Evolutionary conservation across 768 basidiomycete genomes (phyloP), one percentile per base, ranked within the genome.

Genomic region (Collybia nuda): DNA sequence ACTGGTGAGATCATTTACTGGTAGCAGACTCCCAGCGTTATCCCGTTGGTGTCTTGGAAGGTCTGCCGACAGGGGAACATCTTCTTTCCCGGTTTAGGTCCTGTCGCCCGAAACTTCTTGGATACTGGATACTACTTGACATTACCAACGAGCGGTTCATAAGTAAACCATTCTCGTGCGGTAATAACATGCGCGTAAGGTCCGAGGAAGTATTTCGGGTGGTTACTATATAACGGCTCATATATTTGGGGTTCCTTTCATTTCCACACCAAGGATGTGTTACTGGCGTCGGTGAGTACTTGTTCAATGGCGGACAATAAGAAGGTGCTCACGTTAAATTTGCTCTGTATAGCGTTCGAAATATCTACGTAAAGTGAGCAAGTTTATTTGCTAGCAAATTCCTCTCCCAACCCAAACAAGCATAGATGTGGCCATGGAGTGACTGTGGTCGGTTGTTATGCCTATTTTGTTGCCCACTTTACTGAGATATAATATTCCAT

Each of bases 371-470:
- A 62, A 65, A 48, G 82, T 82, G 61, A 64, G 75, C 64, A 28
- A 18, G 17, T n/a, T 38, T 47, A 8, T 17, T 38, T 36, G 42
- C 21, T 42, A 40, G 14, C 48, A 43, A 42, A 39, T 14, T 49
- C 47, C 22, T 38, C 29, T 24, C 54, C 41, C 56, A 42, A 36
- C 51, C 56, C 23, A 57, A 8, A 19, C 28, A 22, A 8, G 22
- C 28, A 22, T 48, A 84, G 82, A 52, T 84, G 82, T 59, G 78
- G 79, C 28, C 82, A 84, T 60, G 76, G 70, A 9, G 62, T 79
- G 35, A 76, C 64, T 44, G 53, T 81, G 65, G 82, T 82, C 60
- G 51, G 76, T 55, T 28, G 18, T 19, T 14, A 40, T 53, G 37
- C 17, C 28, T 40, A 40, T 40, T 18, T 36, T 29, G n/a, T 32